Evolutionary conservation across 768 basidiomycete genomes (phyloP).

Genomic region (Rhizopogon salebrosus): DNA sequence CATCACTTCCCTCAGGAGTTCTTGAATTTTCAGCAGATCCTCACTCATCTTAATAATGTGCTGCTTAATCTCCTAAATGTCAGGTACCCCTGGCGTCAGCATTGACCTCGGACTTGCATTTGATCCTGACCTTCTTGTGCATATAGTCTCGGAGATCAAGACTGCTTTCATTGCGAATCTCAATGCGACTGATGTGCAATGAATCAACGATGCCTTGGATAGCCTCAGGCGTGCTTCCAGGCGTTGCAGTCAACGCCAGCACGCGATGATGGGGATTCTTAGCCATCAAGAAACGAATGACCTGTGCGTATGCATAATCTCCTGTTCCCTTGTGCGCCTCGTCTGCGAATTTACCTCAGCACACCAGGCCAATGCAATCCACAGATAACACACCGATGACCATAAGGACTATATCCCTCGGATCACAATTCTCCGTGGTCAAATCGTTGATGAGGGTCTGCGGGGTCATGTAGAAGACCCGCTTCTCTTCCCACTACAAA

Average conservation of each 20-base stretch:
- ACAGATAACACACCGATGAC: slow-evolving; percentile 64
- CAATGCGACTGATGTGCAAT: slow-evolving; percentile 91
- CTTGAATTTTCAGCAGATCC: slow-evolving; percentile 59
- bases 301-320: slow-evolving; percentile 87
- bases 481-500: slow-evolving; percentile 69
- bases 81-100: not conserved
- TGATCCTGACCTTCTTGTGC: slow-evolving; percentile 67
- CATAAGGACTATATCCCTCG: slow-evolving; percentile 74
- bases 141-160: slow-evolving; percentile 83
- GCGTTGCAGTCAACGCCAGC: slow-evolving; percentile 92
- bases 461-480: slow-evolving; percentile 94
- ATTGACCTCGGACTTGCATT: not conserved
- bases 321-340: slow-evolving; percentile 95
- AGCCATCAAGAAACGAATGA: slow-evolving; percentile 85
- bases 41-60: slow-evolving; percentile 74
- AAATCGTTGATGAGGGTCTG: slow-evolving; percentile 93
- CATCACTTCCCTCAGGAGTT: slow-evolving; percentile 69
- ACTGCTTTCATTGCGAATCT: slow-evolving; percentile 89
- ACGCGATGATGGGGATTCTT: slow-evolving; percentile 93
- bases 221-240: slow-evolving; percentile 79
- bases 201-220: slow-evolving; percentile 90
- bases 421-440: slow-evolving; percentile 64
- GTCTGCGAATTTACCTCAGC: slow-evolving; percentile 42
- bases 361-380: not conserved
- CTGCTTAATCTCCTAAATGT: slow-evolving; percentile 59